phyloP scores from a whole-genome alignment of 108 stramenopile genomes.

The Nannochloropsis oceanica region DNA sequence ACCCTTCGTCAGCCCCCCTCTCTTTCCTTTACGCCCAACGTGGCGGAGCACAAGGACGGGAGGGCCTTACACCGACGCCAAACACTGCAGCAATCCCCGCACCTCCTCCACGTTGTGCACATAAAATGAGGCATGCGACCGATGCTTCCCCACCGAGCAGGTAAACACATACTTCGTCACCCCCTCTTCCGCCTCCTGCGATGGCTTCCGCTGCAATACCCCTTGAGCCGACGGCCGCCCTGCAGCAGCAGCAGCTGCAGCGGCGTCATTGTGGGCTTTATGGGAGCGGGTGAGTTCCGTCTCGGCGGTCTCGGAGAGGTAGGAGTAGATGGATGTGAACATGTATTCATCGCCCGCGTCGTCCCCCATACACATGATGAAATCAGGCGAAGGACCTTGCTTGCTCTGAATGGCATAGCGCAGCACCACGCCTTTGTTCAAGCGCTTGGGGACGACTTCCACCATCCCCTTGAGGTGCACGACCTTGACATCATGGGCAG shows the following conservation, averaged over 20 bases:
- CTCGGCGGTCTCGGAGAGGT: conserved; percentile 9
- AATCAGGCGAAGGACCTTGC: conserved; percentile 47
- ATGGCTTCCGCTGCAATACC: background rate
- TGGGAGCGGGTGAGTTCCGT: background rate
- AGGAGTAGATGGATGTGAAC: conserved; percentile 52
- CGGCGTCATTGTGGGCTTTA: background rate
- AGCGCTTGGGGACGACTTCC: conserved; percentile 34
- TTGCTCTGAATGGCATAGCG: conserved; percentile 19
- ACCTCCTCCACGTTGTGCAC: conserved; percentile 80
- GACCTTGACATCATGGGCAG: conserved; percentile 75
- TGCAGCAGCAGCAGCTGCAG: background rate
- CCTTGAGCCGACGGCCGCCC: background rate
- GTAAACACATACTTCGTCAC: conserved; percentile 51
- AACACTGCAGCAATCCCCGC: conserved; percentile 60
- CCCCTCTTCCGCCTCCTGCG: conserved; percentile 37
- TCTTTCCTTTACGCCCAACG: background rate
- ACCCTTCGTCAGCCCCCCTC: background rate
- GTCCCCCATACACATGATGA: conserved; percentile 80
- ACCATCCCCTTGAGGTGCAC: conserved; percentile 27
- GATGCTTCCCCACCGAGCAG: conserved; percentile 88
- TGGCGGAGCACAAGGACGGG: background rate
- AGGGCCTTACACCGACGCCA: conserved; percentile 16
- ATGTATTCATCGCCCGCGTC: conserved; percentile 90
- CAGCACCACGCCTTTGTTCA: conserved; percentile 38
- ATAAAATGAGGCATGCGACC: conserved; percentile 77